Evolutionary conservation across 371 early-diverging fungal species (phyloP), one percentile per base, ranked within the genome.

Genomic region (Chytridium lagenaria): DNA sequence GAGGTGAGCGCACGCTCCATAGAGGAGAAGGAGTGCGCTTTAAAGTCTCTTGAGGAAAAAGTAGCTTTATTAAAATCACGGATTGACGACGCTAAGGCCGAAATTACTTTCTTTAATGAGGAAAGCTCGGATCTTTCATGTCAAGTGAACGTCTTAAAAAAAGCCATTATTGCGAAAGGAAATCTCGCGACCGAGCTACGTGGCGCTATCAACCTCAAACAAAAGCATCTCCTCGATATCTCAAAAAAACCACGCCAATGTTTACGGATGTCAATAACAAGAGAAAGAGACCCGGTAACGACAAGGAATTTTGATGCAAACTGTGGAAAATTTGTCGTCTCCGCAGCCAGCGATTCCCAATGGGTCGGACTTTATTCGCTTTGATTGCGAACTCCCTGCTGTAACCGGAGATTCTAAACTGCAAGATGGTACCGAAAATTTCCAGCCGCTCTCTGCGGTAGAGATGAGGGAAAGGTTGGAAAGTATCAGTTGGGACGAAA

Each of bases 91-190:
- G 31, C 57, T 15, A 30, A 57, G 57, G 26, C 57, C 12, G 12
- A 23, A 10, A 26, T 57, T 10, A 23, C 5, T 26, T 26, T 10
- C 31, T 7, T 26, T 19, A 10, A 23, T 10, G 34, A 37, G 19
- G 63, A 3, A 10, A 15, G 5, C 19, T 30, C 63, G 5, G 63
- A 63, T 12, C 2, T 34, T 19, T 28, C 63, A 16, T 31, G 10
- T 16, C 26, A 34, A 10, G 2, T 63, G 19, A 30, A 37, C 23
- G 36, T 23, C 1, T 36, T 69, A 26, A 69, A 69, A 39, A 69
- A 55, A 63, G 26, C 38, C 23, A 38, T 74, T 10, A 34, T 68
- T 0, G 36, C 31, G 22, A 74, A 74, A 38, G 74, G 59, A 33
- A 49, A 22, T 12, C 39, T 59, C 5, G 74, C 70, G 15, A 44